These are phyloP conservation scores for Oropetium thomaeum DNA, from an alignment of 176 grass and related monocot genomes.

Conservation along the genomic window DNA sequence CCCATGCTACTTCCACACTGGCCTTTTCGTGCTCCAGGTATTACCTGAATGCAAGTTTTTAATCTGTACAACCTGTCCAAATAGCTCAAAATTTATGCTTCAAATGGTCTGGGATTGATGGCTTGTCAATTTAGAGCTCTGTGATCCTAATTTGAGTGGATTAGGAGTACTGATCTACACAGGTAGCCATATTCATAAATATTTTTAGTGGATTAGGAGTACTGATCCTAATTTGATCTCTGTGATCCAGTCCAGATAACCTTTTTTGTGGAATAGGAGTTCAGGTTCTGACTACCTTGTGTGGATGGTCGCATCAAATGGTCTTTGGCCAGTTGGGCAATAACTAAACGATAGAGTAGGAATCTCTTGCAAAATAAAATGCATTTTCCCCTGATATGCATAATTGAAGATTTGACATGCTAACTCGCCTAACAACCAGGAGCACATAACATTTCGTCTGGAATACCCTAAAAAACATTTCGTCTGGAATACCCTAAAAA, in stretches of 20 bases:
- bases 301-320: not conserved
- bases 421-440: not conserved
- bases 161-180: not conserved
- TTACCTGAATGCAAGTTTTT: not conserved
- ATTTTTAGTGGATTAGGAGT: not conserved
- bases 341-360: not conserved
- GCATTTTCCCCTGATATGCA: not conserved
- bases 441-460: not conserved
- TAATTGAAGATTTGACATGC: not conserved
- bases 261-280: not conserved
- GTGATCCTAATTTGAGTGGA: not conserved
- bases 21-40: slow-evolving; percentile 98
- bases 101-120: not conserved
- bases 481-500: not conserved
- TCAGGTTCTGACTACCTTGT: not conserved
- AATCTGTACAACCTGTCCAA: not conserved
- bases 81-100: not conserved
- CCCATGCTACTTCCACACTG: slow-evolving; percentile 96
- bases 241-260: not conserved
- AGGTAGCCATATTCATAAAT: not conserved
- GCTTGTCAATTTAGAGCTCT: not conserved
- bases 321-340: not conserved
- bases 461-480: not conserved
- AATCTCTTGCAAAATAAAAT: not conserved
- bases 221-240: not conserved